These are phyloP conservation scores for Penicillium sp. DNA, from an alignment of 2,329 filamentous ascomycete species.

Conservation along the genomic window DNA sequence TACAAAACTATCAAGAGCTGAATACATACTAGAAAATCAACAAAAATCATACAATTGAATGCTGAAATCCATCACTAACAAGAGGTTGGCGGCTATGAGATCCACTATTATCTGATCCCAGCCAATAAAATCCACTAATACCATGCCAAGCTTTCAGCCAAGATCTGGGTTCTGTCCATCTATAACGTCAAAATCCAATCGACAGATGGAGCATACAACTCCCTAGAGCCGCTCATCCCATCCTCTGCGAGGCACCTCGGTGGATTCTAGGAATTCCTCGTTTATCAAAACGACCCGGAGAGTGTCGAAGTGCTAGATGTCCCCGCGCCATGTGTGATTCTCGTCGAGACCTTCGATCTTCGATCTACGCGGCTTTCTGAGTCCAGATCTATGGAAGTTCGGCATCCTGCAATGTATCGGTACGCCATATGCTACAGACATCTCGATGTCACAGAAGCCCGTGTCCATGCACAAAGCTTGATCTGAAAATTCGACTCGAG, in stretches of 20 bases:
- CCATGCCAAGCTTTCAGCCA: neutral
- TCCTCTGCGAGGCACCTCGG: fast-evolving
- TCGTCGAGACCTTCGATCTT: neutral
- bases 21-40: neutral
- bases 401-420: neutral
- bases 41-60: neutral
- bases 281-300: neutral
- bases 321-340: neutral
- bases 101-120: neutral
- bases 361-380: neutral
- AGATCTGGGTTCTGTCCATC: neutral
- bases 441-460: neutral
- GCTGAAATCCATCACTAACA: neutral
- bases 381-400: neutral
- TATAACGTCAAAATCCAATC: neutral
- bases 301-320: neutral
- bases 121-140: neutral
- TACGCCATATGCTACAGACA: neutral
- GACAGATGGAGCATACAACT: neutral
- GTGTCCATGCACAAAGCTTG: neutral
- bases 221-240: neutral
- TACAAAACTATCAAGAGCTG: neutral
- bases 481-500: neutral
- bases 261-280: neutral
- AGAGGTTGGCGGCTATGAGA: too few relatives aligned